Conservation (phyloP, 2,329 filamentous ascomycete species). For the Cladophialophora chaetospira region DNA sequence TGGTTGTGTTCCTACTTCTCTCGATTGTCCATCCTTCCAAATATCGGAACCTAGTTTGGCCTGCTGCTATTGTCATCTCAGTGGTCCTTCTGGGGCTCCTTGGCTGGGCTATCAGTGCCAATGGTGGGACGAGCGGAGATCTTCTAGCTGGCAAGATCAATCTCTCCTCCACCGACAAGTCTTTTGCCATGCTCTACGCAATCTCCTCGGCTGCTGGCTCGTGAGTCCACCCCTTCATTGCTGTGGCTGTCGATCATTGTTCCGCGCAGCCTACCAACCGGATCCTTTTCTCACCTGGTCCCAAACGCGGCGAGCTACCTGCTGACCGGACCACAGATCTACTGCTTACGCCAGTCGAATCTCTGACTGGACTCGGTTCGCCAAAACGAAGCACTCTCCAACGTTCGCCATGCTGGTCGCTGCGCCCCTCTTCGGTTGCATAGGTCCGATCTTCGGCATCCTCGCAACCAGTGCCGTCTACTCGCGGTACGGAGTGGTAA, state of each 20-base stretch:
- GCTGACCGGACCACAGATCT: no score
- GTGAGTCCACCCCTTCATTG: no score
- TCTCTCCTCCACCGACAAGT: conserved; percentile 2
- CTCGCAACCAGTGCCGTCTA: conserved; percentile 6
- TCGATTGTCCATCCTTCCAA: conserved; percentile 8
- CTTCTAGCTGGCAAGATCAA: conserved; percentile 2
- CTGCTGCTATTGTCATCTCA: conserved; percentile 1
- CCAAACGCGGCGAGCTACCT: no score
- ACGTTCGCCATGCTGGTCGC: conserved; percentile 1
- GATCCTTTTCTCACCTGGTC: no score
- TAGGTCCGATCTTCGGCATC: conserved; percentile 4
- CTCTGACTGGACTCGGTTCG: conserved; percentile 16
- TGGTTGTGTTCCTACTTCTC: conserved; percentile 5
- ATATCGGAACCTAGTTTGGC: background rate
- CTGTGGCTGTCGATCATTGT: no score
- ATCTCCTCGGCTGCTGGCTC: background rate
- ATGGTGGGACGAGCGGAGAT: conserved; percentile 4
- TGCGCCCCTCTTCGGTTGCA: conserved; percentile 1
- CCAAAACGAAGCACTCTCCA: background rate
- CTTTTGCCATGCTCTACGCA: conserved; percentile 4
- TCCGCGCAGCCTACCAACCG: no score
- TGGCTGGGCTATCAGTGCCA: conserved; percentile 8
- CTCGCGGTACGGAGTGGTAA: background rate
- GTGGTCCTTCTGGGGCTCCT: conserved; percentile 6
- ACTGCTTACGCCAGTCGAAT: conserved; percentile 3